A percentile compares a stretch with the other conserved stretches of the same genome.
phyloP scores from a whole-genome alignment of 495 filamentous ascomycete genomes.

The Astrocystis sublimbata region DNA sequence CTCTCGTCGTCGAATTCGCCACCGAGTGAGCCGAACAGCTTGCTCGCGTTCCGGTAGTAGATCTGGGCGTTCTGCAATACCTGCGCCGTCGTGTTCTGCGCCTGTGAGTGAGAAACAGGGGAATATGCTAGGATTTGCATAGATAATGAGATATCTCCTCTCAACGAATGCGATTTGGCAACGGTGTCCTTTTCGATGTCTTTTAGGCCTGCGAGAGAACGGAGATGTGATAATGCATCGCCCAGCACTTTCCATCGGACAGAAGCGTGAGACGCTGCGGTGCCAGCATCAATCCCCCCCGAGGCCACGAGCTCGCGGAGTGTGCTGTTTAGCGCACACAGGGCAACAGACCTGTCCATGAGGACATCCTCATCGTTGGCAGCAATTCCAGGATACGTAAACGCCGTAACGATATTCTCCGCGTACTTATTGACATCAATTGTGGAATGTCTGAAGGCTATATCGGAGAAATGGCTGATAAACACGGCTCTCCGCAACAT shows the following conservation, averaged over 20 bases:
- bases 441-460: conserved; percentile 51
- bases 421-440: conserved; percentile 55
- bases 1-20: conserved; percentile 39
- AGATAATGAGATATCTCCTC: conserved; percentile 61
- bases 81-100: conserved; percentile 48
- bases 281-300: not conserved
- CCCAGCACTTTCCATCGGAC: conserved; percentile 57
- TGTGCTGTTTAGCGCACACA: conserved; percentile 52
- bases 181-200: conserved; percentile 44
- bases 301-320: conserved; percentile 22
- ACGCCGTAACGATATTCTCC: conserved; percentile 47
- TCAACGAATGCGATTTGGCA: conserved; percentile 57
- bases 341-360: conserved; percentile 58
- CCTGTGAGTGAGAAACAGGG: conserved; percentile 49
- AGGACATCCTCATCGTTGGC: conserved; percentile 49
- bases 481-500: conserved; percentile 55
- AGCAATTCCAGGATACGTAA: conserved; percentile 41
- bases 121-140: conserved; percentile 54
- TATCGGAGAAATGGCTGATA: conserved; percentile 50
- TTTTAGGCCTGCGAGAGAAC: conserved; percentile 51
- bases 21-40: conserved; percentile 35
- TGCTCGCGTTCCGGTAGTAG: conserved; percentile 61
- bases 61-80: conserved; percentile 62
- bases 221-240: conserved; percentile 53
- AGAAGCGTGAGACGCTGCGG: conserved; percentile 18